A percentile compares a stretch with the other conserved stretches of the same genome.
These are phyloP conservation scores for Oryza brachyantha DNA, from an alignment of 176 grass and related monocot genomes.

Conservation along the genomic window DNA sequence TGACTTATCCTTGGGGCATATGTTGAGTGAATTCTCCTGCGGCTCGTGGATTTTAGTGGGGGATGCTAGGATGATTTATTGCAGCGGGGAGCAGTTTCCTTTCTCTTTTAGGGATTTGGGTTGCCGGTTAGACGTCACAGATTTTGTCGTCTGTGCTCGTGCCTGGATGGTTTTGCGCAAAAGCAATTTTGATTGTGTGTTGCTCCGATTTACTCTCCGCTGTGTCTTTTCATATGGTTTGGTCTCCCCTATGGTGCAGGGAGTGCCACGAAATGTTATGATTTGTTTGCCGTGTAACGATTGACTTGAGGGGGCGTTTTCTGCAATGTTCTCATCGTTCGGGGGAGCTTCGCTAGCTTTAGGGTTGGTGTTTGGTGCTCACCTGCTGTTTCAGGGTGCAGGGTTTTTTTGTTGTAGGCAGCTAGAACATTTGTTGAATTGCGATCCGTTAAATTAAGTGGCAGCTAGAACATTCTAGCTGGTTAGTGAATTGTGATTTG, in stretches of 20 bases:
- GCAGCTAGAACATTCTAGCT: too few species aligned
- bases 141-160: not conserved
- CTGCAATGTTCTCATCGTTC: conserved; percentile 15
- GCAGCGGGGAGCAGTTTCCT: not conserved
- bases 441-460: not conserved
- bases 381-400: not conserved
- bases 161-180: not conserved
- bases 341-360: not conserved
- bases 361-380: not conserved
- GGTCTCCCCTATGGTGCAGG: not conserved
- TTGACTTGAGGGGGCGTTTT: not conserved
- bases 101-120: not conserved
- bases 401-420: not conserved
- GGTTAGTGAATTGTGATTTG: not conserved
- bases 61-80: not conserved
- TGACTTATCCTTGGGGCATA: not conserved
- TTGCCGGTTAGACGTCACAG: not conserved
- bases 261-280: not conserved
- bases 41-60: not conserved
- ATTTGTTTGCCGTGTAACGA: not conserved
- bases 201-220: not conserved
- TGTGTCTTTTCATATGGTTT: too few species aligned
- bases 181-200: not conserved
- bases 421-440: not conserved
- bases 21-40: not conserved